Evolutionary conservation across 805 yeast species (phyloP).

Genomic region (Metschnikowia continentalis): DNA sequence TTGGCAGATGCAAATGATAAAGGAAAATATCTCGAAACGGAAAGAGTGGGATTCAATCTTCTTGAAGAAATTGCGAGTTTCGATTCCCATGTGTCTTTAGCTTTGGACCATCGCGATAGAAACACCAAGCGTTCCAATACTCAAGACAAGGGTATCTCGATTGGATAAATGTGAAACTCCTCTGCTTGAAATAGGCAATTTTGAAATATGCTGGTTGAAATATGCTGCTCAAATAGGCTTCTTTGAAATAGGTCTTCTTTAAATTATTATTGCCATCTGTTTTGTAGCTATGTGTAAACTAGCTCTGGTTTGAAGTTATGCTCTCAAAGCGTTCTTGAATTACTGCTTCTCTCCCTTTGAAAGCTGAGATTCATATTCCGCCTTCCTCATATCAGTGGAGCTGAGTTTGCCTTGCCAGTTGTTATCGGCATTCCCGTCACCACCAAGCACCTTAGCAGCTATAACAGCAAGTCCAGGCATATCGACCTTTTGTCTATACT

Average conservation of each 20-base stretch:
- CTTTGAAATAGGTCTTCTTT: no score
- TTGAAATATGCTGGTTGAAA: not conserved
- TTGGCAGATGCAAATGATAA: slow-evolving; percentile 42
- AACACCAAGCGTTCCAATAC: slow-evolving; percentile 41
- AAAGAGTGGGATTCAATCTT: slow-evolving; percentile 51
- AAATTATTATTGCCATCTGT: no score
- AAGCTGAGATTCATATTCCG: slow-evolving; percentile 8
- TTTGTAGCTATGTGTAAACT: no score
- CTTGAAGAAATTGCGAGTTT: slow-evolving; percentile 46
- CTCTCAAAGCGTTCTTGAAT: not conserved
- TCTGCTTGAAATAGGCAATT: not conserved
- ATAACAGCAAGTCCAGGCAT: slow-evolving; percentile 43
- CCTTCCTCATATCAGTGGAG: slow-evolving; percentile 70
- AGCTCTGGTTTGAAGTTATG: no score
- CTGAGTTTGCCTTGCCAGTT: slow-evolving; percentile 72
- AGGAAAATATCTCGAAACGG: slow-evolving; percentile 42
- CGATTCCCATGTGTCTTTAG: slow-evolving; percentile 51
- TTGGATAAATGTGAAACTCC: slow-evolving; percentile 19
- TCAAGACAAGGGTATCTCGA: slow-evolving; percentile 42
- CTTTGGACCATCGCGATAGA: slow-evolving; percentile 86
- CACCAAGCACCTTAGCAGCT: slow-evolving; percentile 57
- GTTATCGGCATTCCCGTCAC: slow-evolving; percentile 37
- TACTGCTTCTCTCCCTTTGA: not conserved
- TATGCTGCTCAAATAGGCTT: no score
- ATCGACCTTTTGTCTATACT: slow-evolving; percentile 53